Evolutionary conservation across 352 stramenopile genomes (phyloP).

Genomic region (Globisporangium rhizosaccharum): DNA sequence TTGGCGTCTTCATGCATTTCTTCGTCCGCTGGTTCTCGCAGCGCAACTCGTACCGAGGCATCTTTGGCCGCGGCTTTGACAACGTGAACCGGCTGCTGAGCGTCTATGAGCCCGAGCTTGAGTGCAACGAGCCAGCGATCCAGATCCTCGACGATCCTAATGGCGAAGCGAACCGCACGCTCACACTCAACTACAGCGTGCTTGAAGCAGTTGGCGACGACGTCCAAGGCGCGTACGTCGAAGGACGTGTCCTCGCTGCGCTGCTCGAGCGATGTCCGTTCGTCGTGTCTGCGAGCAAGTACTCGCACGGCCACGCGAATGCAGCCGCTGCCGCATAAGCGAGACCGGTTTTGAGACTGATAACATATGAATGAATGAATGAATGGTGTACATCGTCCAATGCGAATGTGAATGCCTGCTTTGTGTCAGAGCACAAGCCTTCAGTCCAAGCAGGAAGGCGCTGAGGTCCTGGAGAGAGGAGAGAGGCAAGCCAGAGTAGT

Average conservation of each 20-base stretch:
- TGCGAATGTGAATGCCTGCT: too few relatives aligned
- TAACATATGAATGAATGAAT: too few relatives aligned
- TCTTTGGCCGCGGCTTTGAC: slow-evolving; percentile 67
- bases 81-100: slow-evolving; percentile 60
- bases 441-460: too few relatives aligned
- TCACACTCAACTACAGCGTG: slow-evolving; percentile 5
- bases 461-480: too few relatives aligned
- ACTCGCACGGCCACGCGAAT: slow-evolving; percentile 1
- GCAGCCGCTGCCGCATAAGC: slow-evolving; percentile 7
- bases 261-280: slow-evolving; percentile 9
- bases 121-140: neutral
- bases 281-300: slow-evolving; percentile 8
- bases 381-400: too few relatives aligned
- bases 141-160: neutral
- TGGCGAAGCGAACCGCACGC: neutral
- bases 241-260: slow-evolving; percentile 1
- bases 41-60: slow-evolving; percentile 35
- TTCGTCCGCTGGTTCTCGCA: slow-evolving; percentile 47
- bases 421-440: too few relatives aligned
- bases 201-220: slow-evolving; percentile 3
- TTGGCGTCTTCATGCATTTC: slow-evolving; percentile 63
- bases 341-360: too few relatives aligned
- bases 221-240: slow-evolving; percentile 8
- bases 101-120: slow-evolving; percentile 23
- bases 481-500: neutral